phyloP scores from a whole-genome alignment of 441 rosid species.

The Cnidoscolus chayamansa region DNA sequence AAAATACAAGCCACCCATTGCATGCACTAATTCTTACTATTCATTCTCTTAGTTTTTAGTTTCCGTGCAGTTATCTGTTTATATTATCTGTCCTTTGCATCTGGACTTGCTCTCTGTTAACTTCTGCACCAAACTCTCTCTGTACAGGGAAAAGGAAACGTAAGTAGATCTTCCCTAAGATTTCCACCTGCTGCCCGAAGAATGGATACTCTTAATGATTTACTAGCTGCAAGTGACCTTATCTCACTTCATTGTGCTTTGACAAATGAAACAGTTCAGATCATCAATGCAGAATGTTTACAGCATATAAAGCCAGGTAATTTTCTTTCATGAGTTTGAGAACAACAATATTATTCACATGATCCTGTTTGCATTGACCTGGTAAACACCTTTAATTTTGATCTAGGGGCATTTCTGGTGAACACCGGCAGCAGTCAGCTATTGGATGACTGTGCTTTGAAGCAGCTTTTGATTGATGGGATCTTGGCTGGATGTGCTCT shows the following conservation, averaged over 20 bases:
- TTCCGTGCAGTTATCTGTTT: not conserved
- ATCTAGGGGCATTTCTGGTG: slow-evolving; percentile 89
- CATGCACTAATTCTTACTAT: not conserved
- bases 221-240: slow-evolving; percentile 93
- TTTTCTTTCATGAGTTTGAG: slow-evolving; percentile 11
- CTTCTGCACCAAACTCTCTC: slow-evolving; percentile 14
- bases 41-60: slow-evolving; percentile 3
- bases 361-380: slow-evolving; percentile 13
- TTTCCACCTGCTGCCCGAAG: slow-evolving; percentile 91
- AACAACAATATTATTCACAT: not conserved
- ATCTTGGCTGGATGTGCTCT: slow-evolving; percentile 93
- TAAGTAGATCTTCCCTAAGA: slow-evolving; percentile 48
- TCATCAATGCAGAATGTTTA: slow-evolving; percentile 85
- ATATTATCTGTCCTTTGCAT: not conserved
- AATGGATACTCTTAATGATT: slow-evolving; percentile 95
- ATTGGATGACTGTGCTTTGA: slow-evolving; percentile 87
- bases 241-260: slow-evolving; percentile 87
- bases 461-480: slow-evolving; percentile 92
- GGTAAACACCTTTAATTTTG: slow-evolving; percentile 4
- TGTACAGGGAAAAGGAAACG: slow-evolving; percentile 59
- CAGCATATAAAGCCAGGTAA: slow-evolving; percentile 95
- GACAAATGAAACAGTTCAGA: slow-evolving; percentile 90
- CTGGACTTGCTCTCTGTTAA: slow-evolving; percentile 9
- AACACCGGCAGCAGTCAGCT: slow-evolving; percentile 95
- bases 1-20: not conserved